phyloP scores from a whole-genome alignment of 139 green algal genomes.

The Choricystis sp. region DNA sequence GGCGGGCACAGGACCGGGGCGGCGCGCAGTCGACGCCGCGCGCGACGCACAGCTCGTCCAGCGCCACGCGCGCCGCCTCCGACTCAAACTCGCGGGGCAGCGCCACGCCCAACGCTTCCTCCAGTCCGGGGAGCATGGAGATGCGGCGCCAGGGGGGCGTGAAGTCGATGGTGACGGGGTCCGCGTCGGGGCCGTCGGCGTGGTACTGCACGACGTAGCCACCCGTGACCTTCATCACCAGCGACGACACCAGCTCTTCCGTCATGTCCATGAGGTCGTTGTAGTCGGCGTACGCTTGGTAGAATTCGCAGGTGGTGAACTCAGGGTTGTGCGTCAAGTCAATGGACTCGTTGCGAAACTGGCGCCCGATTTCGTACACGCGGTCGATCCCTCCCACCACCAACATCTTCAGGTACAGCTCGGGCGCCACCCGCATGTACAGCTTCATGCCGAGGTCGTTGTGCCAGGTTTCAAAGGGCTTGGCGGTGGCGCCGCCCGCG shows the following conservation, averaged over 20 bases:
- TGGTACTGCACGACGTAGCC: conserved; percentile 92
- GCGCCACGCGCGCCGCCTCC: conserved; percentile 40
- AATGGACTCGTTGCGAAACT: conserved; percentile 95
- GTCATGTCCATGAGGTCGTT: conserved; percentile 95
- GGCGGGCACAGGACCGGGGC: conserved; percentile 73
- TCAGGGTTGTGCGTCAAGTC: conserved; percentile 99
- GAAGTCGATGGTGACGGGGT: conserved; percentile 90
- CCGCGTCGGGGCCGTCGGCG: conserved; percentile 63
- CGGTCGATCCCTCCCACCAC: conserved; percentile 94
- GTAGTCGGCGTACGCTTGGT: conserved; percentile 96
- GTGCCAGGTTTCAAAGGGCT: conserved; percentile 93
- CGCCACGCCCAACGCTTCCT: conserved; percentile 54
- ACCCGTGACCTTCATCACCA: conserved; percentile 83
- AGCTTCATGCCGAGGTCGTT: conserved; percentile 97
- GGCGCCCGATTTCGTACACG: conserved; percentile 69
- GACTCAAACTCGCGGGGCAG: conserved; percentile 53
- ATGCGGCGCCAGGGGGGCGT: conserved; percentile 74
- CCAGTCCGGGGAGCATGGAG: conserved; percentile 58
- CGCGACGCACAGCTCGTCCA: conserved; percentile 49
- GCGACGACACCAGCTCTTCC: conserved; percentile 77
- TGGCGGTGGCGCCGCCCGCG: conserved; percentile 74
- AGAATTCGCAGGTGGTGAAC: conserved; percentile 99
- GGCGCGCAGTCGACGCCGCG: conserved; percentile 65
- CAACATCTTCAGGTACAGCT: conserved; percentile 98
- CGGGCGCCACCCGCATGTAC: conserved; percentile 96